Conservation (phyloP, 768 basidiomycete species). For the Butyriboletus loyo region DNA sequence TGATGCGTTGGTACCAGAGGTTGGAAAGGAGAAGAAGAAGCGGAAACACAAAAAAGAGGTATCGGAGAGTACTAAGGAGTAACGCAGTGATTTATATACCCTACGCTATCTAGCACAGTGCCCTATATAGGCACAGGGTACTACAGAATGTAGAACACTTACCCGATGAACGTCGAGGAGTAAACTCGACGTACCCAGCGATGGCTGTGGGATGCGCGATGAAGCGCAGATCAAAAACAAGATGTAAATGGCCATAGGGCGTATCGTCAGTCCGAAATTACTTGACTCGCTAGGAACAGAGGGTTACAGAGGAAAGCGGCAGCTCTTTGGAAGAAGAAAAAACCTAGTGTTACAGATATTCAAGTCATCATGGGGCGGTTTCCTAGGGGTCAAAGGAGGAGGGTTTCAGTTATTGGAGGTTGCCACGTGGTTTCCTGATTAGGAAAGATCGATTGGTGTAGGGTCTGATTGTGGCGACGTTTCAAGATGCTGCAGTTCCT, state of each 20-base stretch:
- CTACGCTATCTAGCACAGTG: neutral
- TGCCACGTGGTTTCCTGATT: slow-evolving; percentile 31
- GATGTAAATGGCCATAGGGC: too few relatives aligned
- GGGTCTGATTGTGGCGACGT: slow-evolving; percentile 30
- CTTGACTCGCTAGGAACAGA: too few relatives aligned
- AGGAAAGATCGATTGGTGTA: slow-evolving; percentile 32
- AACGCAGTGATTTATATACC: slow-evolving; percentile 3
- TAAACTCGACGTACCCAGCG: too few relatives aligned
- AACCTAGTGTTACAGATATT: too few relatives aligned
- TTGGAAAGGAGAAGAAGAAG: slow-evolving; percentile 32
- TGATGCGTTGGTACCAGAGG: slow-evolving; percentile 15
- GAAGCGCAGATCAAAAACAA: too few relatives aligned
- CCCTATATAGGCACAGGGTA: neutral
- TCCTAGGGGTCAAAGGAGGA: too few relatives aligned
- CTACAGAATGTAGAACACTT: neutral
- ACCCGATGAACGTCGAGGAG: too few relatives aligned
- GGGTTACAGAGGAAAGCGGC: too few relatives aligned
- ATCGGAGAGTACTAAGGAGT: neutral
- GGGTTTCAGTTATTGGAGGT: neutral
- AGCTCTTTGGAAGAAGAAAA: too few relatives aligned
- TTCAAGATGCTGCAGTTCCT: slow-evolving; percentile 10
- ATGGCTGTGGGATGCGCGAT: too few relatives aligned
- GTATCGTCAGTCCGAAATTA: too few relatives aligned
- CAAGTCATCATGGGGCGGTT: too few relatives aligned
- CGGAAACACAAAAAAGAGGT: slow-evolving; percentile 20